Percentiles rank a stretch among this genome's conserved stretches.
These are phyloP conservation scores for Penstemon davidsonii DNA, from an alignment of 257 asterid genomes.

Conservation along the genomic window DNA sequence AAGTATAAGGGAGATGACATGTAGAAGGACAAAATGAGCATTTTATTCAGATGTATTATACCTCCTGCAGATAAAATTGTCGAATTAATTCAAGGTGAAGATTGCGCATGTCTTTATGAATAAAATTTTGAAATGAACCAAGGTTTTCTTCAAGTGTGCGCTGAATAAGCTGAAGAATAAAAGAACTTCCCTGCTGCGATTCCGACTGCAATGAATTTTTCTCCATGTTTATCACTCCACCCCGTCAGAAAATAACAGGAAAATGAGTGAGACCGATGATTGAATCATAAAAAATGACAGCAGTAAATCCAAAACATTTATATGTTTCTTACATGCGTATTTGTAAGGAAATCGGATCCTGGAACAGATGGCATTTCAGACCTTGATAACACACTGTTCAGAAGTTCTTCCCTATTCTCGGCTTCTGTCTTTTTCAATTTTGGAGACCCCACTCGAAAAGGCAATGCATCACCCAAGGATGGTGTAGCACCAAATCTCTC, in stretches of 20 bases:
- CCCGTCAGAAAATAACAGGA: slow-evolving; percentile 45
- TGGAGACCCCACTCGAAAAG: slow-evolving; percentile 66
- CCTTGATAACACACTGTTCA: slow-evolving; percentile 62
- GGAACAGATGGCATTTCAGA: slow-evolving; percentile 36
- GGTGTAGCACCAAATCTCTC: slow-evolving; percentile 83
- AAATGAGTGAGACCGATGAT: slow-evolving; percentile 10
- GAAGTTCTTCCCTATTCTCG: slow-evolving; percentile 81
- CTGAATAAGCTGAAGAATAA: slow-evolving; percentile 91
- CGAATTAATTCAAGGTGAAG: slow-evolving; percentile 84
- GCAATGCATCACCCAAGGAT: slow-evolving; percentile 57
- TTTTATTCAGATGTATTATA: slow-evolving; percentile 27
- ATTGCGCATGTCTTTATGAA: slow-evolving; percentile 91
- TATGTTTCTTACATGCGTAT: slow-evolving; percentile 59
- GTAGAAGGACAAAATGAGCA: not conserved
- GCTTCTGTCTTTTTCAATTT: slow-evolving; percentile 86
- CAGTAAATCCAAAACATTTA: not conserved
- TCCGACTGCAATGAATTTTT: slow-evolving; percentile 48
- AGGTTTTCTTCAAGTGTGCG: slow-evolving; percentile 88
- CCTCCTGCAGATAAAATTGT: slow-evolving; percentile 96
- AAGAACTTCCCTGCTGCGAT: slow-evolving; percentile 70
- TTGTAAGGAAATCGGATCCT: slow-evolving; percentile 38
- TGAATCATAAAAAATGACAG: not conserved
- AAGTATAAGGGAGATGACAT: slow-evolving; percentile 17
- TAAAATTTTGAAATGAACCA: slow-evolving; percentile 72
- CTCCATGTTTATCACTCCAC: slow-evolving; percentile 50